phyloP scores from a whole-genome alignment of 192 early-diverging fungal genomes.

The Umbelopsis sp. region DNA sequence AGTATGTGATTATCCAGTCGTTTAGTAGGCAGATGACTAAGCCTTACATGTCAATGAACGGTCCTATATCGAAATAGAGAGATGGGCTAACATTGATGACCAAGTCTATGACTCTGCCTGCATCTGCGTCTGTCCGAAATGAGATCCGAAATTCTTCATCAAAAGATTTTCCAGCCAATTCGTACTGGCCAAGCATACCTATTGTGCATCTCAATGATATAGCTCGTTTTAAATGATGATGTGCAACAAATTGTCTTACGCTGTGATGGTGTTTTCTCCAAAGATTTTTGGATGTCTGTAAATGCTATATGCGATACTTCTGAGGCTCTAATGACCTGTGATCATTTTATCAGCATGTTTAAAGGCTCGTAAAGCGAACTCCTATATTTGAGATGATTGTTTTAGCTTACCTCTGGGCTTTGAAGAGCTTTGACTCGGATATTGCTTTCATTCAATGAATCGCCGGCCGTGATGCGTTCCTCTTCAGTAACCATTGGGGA shows the following conservation, averaged over 20 bases:
- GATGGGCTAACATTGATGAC: constrained; percentile 2
- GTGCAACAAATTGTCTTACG: neutral
- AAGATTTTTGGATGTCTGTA: constrained; percentile 16
- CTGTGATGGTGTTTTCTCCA: constrained; percentile 9
- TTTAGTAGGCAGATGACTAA: neutral
- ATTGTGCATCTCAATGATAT: neutral
- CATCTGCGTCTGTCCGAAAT: constrained; percentile 10
- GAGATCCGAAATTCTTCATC: constrained; percentile 12
- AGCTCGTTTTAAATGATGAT: neutral
- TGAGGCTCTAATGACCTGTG: neutral
- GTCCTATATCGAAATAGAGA: constrained; percentile 6
- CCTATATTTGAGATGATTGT: too few species aligned
- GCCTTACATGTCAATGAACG: neutral
- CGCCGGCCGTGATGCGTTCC: constrained; percentile 1
- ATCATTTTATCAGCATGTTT: neutral
- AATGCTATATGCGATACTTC: constrained; percentile 10
- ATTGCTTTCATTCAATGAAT: constrained; percentile 13
- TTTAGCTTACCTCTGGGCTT: neutral
- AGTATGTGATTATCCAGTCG: neutral
- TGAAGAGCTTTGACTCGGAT: neutral
- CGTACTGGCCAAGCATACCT: constrained; percentile 8
- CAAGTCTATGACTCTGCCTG: constrained; percentile 13
- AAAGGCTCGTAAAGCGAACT: neutral
- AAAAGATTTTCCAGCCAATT: constrained; percentile 8
- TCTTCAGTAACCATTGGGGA: constrained; percentile 9